phyloP scores from a whole-genome alignment of 305 asterid species.

The Fraxinus velutina region DNA sequence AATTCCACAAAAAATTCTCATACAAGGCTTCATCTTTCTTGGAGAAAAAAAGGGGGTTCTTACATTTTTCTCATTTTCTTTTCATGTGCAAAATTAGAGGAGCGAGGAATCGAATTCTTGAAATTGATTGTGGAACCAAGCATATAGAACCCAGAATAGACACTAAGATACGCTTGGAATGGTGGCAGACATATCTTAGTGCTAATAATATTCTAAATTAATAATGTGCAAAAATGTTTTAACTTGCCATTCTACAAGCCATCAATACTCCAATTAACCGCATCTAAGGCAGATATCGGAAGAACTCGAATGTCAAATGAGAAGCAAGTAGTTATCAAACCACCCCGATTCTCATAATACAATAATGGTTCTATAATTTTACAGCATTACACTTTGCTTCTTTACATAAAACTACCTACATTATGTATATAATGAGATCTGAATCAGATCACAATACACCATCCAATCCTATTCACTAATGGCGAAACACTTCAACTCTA shows the following conservation, averaged over 20 bases:
- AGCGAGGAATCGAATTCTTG: neutral
- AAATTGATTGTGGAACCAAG: neutral
- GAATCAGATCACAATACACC: constrained; percentile 22
- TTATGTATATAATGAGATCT: constrained; percentile 15
- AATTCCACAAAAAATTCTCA: neutral
- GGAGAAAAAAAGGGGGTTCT: neutral
- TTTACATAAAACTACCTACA: constrained; percentile 31
- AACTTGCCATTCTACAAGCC: neutral
- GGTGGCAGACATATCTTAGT: neutral
- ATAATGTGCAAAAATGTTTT: neutral
- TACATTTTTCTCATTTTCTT: neutral
- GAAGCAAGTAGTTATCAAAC: constrained; percentile 27
- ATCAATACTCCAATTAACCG: neutral
- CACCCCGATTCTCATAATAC: neutral
- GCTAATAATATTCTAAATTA: neutral
- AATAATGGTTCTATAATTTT: constrained; percentile 26
- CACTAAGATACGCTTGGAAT: neutral
- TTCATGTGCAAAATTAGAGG: neutral
- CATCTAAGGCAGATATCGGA: neutral
- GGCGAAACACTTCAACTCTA: constrained; percentile 24
- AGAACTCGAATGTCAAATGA: constrained; percentile 17
- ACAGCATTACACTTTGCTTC: constrained; percentile 35
- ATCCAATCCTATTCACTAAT: constrained; percentile 15
- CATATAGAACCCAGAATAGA: neutral
- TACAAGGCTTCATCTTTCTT: neutral